Evolutionary conservation across 2,329 filamentous ascomycete genomes (phyloP).

Genomic region (Pseudogymnoascus sp.): DNA sequence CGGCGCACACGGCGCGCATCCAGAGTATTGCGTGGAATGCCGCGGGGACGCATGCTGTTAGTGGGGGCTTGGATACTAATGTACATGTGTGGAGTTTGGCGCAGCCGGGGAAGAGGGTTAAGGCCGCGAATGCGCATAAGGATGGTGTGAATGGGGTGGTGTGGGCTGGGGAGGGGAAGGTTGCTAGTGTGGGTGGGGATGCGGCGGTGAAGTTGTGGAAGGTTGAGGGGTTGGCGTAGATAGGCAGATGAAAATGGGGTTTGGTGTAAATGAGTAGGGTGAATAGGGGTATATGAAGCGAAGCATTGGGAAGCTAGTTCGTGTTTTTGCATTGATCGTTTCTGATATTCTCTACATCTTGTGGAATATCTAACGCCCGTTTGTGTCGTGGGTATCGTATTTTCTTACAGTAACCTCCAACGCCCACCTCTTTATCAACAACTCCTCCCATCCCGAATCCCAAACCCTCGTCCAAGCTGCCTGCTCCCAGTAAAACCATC

Average conservation of each 20-base stretch:
- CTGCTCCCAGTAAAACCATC: background rate
- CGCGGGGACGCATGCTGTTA: conserved; percentile 69
- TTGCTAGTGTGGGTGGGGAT: conserved; percentile 79
- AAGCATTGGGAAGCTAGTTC: background rate
- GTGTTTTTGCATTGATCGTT: background rate
- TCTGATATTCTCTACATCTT: background rate
- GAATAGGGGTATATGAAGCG: background rate
- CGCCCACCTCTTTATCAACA: conserved; percentile 3
- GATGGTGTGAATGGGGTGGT: conserved; percentile 85
- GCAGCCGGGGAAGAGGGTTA: conserved; percentile 77
- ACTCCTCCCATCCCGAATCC: background rate
- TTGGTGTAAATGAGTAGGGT: background rate
- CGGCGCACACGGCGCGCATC: conserved; percentile 61
- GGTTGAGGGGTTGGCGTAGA: conserved; percentile 31
- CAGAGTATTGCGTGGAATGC: conserved; percentile 71
- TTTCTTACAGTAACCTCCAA: background rate
- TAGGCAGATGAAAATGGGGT: background rate
- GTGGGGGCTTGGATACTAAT: conserved; percentile 83
- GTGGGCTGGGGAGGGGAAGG: conserved; percentile 60
- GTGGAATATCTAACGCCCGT: conserved; percentile 4
- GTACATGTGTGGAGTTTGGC: conserved; percentile 84
- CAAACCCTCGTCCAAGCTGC: background rate
- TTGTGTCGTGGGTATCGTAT: background rate
- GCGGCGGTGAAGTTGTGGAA: conserved; percentile 87
- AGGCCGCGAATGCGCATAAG: conserved; percentile 85